These are phyloP conservation scores for Phylloporus sp. DNA, from an alignment of 1,284 basidiomycete species.

Conservation along the genomic window DNA sequence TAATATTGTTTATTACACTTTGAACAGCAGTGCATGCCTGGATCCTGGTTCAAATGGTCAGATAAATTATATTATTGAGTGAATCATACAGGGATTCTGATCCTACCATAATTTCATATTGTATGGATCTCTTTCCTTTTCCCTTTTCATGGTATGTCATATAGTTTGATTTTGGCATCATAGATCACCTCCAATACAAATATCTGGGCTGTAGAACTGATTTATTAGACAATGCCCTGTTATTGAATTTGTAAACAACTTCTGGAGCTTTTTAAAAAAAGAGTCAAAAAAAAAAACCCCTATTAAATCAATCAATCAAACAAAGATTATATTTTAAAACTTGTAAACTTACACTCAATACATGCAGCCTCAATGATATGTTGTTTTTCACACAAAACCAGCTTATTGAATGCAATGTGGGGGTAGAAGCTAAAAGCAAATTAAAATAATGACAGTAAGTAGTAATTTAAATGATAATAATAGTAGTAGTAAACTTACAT, in stretches of 20 bases:
- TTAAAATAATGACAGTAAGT: too few relatives aligned
- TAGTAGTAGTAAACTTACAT: not conserved
- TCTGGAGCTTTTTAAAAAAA: not conserved
- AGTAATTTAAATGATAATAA: too few relatives aligned
- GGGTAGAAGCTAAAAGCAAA: not conserved
- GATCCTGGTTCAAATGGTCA: not conserved
- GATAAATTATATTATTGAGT: too few relatives aligned
- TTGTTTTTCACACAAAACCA: not conserved
- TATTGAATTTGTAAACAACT: not conserved
- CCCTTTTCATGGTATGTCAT: not conserved
- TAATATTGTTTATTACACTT: not conserved
- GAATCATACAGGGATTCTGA: too few relatives aligned
- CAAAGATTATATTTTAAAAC: not conserved
- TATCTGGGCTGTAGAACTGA: not conserved
- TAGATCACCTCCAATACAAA: not conserved
- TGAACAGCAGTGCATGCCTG: not conserved
- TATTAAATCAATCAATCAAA: not conserved
- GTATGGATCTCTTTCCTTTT: not conserved
- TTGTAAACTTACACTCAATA: conserved; percentile 1
- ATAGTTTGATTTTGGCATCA: not conserved
- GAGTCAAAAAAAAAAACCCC: too few relatives aligned
- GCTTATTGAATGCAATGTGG: not conserved
- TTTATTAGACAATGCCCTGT: not conserved
- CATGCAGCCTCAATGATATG: conserved; percentile 2
- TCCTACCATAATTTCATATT: not conserved